Conservation (phyloP, 1,139 yeast genomes). For the Magnusiomyces suaveolens region DNA sequence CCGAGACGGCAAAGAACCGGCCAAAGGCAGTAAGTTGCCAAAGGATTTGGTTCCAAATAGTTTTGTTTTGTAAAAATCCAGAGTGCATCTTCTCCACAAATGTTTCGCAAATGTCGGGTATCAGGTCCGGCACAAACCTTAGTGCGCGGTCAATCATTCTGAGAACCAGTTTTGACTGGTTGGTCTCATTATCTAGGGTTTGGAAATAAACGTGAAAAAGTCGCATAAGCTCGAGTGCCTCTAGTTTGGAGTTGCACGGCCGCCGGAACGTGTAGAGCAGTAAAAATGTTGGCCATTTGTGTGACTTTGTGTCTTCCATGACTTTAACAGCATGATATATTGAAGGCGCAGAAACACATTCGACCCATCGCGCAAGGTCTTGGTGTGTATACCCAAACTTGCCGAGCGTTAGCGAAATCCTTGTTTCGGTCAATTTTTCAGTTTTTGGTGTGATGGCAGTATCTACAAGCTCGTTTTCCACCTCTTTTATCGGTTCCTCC, state of each 20-base stretch:
- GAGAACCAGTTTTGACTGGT: slow-evolving; percentile 21
- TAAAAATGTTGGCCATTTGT: slow-evolving; percentile 27
- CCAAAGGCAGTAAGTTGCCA: slow-evolving; percentile 28
- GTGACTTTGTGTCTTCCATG: slow-evolving; percentile 15
- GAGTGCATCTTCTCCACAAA: slow-evolving; percentile 17
- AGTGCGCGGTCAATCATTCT: slow-evolving; percentile 21
- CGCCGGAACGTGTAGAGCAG: slow-evolving; percentile 25
- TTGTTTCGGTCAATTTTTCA: neutral
- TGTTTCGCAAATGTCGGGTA: slow-evolving; percentile 24
- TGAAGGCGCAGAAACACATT: slow-evolving; percentile 19
- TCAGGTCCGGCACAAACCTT: slow-evolving; percentile 21
- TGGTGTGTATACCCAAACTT: slow-evolving; percentile 15
- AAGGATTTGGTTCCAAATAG: slow-evolving; percentile 24
- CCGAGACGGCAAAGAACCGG: slow-evolving; percentile 7
- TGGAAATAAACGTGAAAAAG: slow-evolving; percentile 17
- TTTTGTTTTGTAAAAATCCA: slow-evolving; percentile 12
- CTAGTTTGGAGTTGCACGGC: slow-evolving; percentile 19
- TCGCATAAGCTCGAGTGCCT: slow-evolving; percentile 22
- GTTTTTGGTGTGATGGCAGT: neutral
- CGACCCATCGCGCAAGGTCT: slow-evolving; percentile 21
- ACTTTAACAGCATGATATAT: slow-evolving; percentile 19
- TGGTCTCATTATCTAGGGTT: slow-evolving; percentile 1
- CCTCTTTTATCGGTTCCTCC: neutral
- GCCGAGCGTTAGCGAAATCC: slow-evolving; percentile 7
- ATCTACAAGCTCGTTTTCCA: neutral